Evolutionary conservation across 495 filamentous ascomycete species (phyloP).

Genomic region (Cercophora scortea): DNA sequence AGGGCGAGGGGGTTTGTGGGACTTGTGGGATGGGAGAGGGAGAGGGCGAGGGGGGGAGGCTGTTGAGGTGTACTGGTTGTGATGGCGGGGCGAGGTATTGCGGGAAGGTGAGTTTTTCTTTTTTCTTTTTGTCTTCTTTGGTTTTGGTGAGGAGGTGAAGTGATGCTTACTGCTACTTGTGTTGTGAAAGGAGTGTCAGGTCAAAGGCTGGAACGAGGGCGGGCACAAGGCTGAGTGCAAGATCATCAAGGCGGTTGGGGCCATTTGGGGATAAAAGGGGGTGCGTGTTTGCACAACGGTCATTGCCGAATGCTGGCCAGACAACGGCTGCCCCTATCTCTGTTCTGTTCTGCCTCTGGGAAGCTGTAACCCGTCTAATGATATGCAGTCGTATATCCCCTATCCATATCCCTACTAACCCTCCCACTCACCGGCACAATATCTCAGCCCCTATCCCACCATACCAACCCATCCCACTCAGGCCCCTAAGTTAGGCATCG

Average conservation of each 20-base stretch:
- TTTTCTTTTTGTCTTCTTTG: background rate
- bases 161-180: background rate
- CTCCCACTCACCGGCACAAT: too few species aligned
- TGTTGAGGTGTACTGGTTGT: slow-evolving; percentile 36
- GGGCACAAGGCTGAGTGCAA: slow-evolving; percentile 38
- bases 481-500: background rate
- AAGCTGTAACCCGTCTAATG: background rate
- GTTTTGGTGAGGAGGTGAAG: background rate
- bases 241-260: slow-evolving; percentile 27
- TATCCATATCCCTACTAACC: too few species aligned
- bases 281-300: background rate
- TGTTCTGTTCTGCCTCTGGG: too few species aligned
- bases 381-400: background rate
- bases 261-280: slow-evolving; percentile 21
- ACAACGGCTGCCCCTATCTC: background rate
- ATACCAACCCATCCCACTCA: background rate
- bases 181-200: slow-evolving; percentile 28
- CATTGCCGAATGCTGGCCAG: background rate
- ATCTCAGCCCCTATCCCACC: too few species aligned
- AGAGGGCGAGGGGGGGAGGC: slow-evolving; percentile 11
- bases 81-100: slow-evolving; percentile 33
- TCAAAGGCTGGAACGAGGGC: slow-evolving; percentile 30
- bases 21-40: background rate
- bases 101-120: slow-evolving; percentile 25
- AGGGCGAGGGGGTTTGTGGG: slow-evolving; percentile 1